phyloP scores from a whole-genome alignment of 148 eudicot genomes.

The Chenopodium berlandieri region DNA sequence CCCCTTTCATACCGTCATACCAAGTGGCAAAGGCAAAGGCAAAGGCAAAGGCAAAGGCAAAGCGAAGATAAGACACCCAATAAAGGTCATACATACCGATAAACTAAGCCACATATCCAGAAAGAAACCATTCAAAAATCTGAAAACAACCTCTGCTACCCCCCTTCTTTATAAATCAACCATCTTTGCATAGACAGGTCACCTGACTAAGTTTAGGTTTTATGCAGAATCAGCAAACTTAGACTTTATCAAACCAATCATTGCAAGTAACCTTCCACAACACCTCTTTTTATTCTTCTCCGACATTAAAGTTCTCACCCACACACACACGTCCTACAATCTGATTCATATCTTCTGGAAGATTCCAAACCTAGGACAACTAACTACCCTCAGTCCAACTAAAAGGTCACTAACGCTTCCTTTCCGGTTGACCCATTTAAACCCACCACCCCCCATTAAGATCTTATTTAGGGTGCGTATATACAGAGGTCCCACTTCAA shows the following conservation, averaged over 20 bases:
- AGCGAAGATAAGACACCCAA: slow-evolving; percentile 18
- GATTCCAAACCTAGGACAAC: slow-evolving; percentile 31
- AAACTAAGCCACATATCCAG: slow-evolving; percentile 7
- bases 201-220: slow-evolving; percentile 18
- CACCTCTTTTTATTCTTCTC: not conserved
- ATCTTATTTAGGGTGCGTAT: slow-evolving; percentile 32
- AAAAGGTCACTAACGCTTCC: slow-evolving; percentile 4
- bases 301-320: slow-evolving; percentile 1
- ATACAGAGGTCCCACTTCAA: slow-evolving; percentile 49
- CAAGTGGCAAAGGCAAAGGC: slow-evolving; percentile 18
- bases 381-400: not conserved
- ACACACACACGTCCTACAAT: not conserved
- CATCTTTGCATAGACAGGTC: slow-evolving; percentile 26
- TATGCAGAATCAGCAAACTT: slow-evolving; percentile 16
- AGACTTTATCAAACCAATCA: slow-evolving; percentile 32
- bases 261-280: slow-evolving; percentile 19
- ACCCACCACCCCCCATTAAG: not conserved
- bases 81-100: slow-evolving; percentile 14
- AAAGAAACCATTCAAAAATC: not conserved
- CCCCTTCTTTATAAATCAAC: not conserved
- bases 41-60: slow-evolving; percentile 17
- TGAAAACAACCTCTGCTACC: slow-evolving; percentile 27
- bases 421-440: slow-evolving; percentile 16
- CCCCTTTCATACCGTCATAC: not conserved
- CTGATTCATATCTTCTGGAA: slow-evolving; percentile 21